phyloP scores from a whole-genome alignment of 176 grass and related monocot species.

The Aegilops speltoides region DNA sequence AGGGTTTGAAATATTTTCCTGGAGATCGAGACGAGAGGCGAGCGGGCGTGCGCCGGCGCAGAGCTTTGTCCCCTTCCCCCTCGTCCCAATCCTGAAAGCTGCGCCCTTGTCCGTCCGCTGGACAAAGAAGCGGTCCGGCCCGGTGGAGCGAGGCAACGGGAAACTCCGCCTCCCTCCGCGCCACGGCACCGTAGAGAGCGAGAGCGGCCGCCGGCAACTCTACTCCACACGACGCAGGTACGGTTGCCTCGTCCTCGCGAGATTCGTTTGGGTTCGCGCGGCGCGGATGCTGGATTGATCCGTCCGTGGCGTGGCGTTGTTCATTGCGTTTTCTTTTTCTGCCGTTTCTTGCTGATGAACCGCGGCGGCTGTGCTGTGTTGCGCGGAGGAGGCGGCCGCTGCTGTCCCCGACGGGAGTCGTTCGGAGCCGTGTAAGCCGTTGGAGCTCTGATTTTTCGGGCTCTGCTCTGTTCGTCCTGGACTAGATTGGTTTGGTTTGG shows the following conservation, averaged over 20 bases:
- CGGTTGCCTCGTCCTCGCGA: not conserved
- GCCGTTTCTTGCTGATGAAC: not conserved
- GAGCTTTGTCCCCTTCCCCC: constrained; percentile 29
- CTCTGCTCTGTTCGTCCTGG: not conserved
- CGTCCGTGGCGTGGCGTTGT: not conserved
- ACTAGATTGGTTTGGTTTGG: not conserved
- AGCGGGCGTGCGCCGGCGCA: not conserved
- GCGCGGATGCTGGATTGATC: not conserved
- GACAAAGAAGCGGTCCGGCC: not conserved
- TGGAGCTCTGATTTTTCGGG: not conserved
- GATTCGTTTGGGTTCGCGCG: not conserved
- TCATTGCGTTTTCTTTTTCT: not conserved
- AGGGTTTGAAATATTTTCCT: constrained; percentile 39
- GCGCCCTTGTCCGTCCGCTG: not conserved
- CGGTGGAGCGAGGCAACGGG: not conserved
- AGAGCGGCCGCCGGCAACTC: not conserved
- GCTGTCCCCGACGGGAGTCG: not conserved
- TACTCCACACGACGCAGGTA: not conserved
- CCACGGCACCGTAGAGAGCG: not conserved
- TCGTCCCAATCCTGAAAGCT: constrained; percentile 20
- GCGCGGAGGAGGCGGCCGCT: too few species aligned
- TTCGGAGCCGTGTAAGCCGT: not conserved
- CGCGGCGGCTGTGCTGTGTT: not conserved
- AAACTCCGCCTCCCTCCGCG: not conserved
- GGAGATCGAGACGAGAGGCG: not conserved